Evolutionary conservation across 2,329 filamentous ascomycete species (phyloP).

Genomic region (Trichoderma sp.): DNA sequence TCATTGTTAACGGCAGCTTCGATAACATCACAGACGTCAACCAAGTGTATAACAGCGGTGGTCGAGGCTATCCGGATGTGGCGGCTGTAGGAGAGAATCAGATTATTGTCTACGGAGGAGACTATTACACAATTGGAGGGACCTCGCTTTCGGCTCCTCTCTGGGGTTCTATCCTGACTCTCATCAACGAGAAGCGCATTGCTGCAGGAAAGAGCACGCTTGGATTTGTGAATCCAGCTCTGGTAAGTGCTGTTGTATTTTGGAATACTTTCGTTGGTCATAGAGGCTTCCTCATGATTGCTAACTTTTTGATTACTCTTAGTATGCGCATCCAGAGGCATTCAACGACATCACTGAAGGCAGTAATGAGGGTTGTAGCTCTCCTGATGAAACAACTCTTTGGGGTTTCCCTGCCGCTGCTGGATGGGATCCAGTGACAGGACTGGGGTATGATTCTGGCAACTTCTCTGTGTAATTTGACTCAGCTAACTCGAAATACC

Average conservation of each 20-base stretch:
- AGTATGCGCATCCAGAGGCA: neutral
- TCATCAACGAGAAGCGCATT: slow-evolving; percentile 34
- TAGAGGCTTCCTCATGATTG: neutral
- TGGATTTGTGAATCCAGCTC: slow-evolving; percentile 1
- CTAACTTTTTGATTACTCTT: neutral
- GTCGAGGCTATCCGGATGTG: slow-evolving; percentile 51
- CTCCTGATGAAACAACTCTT: neutral
- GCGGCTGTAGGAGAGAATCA: slow-evolving; percentile 46
- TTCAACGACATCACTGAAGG: slow-evolving; percentile 15
- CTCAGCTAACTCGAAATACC: neutral
- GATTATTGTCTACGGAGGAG: slow-evolving; percentile 46
- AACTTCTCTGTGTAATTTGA: neutral
- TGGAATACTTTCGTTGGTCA: neutral
- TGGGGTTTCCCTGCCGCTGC: slow-evolving; percentile 11
- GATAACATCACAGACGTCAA: slow-evolving; percentile 37
- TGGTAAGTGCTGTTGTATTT: neutral
- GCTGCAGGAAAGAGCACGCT: slow-evolving; percentile 29
- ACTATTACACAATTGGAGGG: slow-evolving; percentile 47
- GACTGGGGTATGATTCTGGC: slow-evolving; percentile 1
- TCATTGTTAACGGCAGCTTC: slow-evolving; percentile 37
- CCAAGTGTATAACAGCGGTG: slow-evolving; percentile 47
- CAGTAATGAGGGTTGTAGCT: slow-evolving; percentile 27
- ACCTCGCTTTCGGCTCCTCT: slow-evolving; percentile 46
- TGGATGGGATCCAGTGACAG: slow-evolving; percentile 13
- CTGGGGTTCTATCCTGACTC: slow-evolving; percentile 35